Conservation (phyloP, 768 basidiomycete species). For the Fomitopsis pulvina region DNA sequence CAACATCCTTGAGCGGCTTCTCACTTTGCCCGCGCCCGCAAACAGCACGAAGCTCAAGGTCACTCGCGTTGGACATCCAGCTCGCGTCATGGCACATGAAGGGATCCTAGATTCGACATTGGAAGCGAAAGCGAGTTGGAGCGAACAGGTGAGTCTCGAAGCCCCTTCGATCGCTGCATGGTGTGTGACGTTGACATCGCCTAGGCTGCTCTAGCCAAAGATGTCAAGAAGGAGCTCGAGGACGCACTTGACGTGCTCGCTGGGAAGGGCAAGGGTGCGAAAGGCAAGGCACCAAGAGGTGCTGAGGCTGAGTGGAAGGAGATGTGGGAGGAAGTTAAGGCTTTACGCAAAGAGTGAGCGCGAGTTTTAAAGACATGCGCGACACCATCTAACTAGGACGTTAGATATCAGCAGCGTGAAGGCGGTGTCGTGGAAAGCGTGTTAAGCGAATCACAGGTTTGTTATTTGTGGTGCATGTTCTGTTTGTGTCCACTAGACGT, state of each 20-base stretch:
- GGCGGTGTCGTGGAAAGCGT: constrained; percentile 78
- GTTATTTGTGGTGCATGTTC: too few species aligned
- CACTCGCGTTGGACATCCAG: constrained; percentile 94
- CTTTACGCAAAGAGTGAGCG: constrained; percentile 83
- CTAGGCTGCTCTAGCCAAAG: constrained; percentile 77
- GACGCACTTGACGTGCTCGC: constrained; percentile 56
- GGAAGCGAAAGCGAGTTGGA: constrained; percentile 65
- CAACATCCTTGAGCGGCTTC: constrained; percentile 85
- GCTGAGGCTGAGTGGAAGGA: constrained; percentile 73
- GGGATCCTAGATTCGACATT: constrained; percentile 61
- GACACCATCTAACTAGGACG: not conserved
- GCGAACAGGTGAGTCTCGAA: constrained; percentile 51
- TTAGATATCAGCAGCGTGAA: constrained; percentile 85
- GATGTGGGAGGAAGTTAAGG: constrained; percentile 83
- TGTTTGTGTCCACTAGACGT: not conserved
- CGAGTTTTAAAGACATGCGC: too few species aligned
- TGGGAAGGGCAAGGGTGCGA: constrained; percentile 67
- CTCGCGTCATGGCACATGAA: constrained; percentile 75
- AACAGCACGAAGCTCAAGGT: constrained; percentile 51
- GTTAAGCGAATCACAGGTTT: constrained; percentile 68
- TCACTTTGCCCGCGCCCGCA: constrained; percentile 47
- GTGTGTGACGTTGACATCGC: not conserved
- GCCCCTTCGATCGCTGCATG: not conserved
- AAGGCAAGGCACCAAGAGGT: constrained; percentile 65
- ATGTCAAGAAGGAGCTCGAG: constrained; percentile 85